Percentiles rank a stretch among this genome's conserved stretches.
Evolutionary conservation across 2,329 filamentous ascomycete genomes (phyloP).

Genomic region (Alternaria novae-zelandiae): DNA sequence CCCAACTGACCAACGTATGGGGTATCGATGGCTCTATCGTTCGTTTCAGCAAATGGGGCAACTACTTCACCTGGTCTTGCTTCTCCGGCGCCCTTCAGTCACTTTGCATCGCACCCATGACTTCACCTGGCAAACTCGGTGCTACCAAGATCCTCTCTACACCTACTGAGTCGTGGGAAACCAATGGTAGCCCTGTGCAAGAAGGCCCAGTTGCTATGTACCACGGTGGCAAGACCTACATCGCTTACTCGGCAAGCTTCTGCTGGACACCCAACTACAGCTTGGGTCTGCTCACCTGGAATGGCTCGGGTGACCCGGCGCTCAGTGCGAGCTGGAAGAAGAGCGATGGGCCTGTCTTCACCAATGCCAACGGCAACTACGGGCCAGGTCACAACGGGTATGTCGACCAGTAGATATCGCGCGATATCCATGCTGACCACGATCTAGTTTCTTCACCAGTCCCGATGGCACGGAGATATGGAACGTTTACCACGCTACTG

Average conservation of each 20-base stretch:
- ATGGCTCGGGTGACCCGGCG: slow-evolving; percentile 57
- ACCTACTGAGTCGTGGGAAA: slow-evolving; percentile 61
- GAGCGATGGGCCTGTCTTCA: slow-evolving; percentile 57
- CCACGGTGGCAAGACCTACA: slow-evolving; percentile 59
- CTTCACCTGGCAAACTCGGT: slow-evolving; percentile 54
- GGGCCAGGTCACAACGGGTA: slow-evolving; percentile 62
- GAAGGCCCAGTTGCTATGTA: slow-evolving; percentile 64
- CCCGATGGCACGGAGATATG: slow-evolving; percentile 62
- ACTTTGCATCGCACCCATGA: slow-evolving; percentile 51
- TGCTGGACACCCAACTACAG: slow-evolving; percentile 64
- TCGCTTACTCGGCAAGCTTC: slow-evolving; percentile 62
- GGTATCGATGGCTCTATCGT: slow-evolving; percentile 62
- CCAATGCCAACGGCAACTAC: slow-evolving; percentile 62
- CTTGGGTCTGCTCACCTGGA: slow-evolving; percentile 61
- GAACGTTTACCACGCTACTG: slow-evolving; percentile 64
- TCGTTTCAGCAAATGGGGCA: slow-evolving; percentile 53
- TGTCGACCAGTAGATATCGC: neutral
- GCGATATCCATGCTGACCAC: neutral
- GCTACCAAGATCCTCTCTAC: slow-evolving; percentile 57
- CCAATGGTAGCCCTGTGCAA: slow-evolving; percentile 58
- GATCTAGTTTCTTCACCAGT: slow-evolving; percentile 61
- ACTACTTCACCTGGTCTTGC: slow-evolving; percentile 64
- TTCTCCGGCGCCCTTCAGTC: slow-evolving; percentile 54
- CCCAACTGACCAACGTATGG: slow-evolving; percentile 53
- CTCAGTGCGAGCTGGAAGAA: slow-evolving; percentile 58